Evolutionary conservation across 805 yeast species (phyloP).

Genomic region (Zygoascus flipseniorum): DNA sequence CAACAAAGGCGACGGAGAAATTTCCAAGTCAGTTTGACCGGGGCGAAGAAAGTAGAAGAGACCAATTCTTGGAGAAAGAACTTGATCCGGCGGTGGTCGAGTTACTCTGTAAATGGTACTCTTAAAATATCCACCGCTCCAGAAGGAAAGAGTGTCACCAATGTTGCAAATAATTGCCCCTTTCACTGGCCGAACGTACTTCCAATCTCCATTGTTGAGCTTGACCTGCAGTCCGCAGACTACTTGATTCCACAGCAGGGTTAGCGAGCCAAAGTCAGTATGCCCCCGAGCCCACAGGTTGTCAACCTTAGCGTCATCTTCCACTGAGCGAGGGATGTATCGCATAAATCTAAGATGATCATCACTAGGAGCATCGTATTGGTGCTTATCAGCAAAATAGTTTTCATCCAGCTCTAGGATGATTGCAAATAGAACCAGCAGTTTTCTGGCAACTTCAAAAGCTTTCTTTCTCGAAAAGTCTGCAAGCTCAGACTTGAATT

Average conservation of each 20-base stretch:
- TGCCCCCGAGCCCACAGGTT: conserved; percentile 12
- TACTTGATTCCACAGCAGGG: conserved; percentile 10
- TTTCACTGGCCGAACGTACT: conserved; percentile 9
- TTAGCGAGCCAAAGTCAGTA: conserved; percentile 12
- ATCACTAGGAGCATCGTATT: conserved; percentile 11
- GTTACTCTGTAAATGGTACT: conserved; percentile 12
- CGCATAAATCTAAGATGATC: conserved; percentile 12
- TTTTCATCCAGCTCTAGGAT: conserved; percentile 13
- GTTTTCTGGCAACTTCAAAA: conserved; percentile 9
- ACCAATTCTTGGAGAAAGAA: conserved; percentile 9
- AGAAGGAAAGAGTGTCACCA: conserved; percentile 12
- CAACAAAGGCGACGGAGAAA: conserved; percentile 2
- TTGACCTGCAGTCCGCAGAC: conserved; percentile 13
- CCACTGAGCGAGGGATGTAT: conserved; percentile 9
- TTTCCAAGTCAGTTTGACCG: conserved; percentile 1
- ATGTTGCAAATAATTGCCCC: conserved; percentile 11
- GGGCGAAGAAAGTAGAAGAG: conserved; percentile 14
- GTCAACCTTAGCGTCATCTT: conserved; percentile 11
- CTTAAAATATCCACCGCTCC: conserved; percentile 12
- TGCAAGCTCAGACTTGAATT: conserved; percentile 6
- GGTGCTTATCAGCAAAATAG: conserved; percentile 9
- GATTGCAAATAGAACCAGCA: conserved; percentile 11
- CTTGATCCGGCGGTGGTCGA: conserved; percentile 14
- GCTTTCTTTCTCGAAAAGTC: conserved; percentile 8
- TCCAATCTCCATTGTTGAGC: conserved; percentile 7